Evolutionary conservation across 805 yeast genomes (phyloP), one percentile per base, ranked within the genome.

Genomic region (Saccharomycopsis sp.): DNA sequence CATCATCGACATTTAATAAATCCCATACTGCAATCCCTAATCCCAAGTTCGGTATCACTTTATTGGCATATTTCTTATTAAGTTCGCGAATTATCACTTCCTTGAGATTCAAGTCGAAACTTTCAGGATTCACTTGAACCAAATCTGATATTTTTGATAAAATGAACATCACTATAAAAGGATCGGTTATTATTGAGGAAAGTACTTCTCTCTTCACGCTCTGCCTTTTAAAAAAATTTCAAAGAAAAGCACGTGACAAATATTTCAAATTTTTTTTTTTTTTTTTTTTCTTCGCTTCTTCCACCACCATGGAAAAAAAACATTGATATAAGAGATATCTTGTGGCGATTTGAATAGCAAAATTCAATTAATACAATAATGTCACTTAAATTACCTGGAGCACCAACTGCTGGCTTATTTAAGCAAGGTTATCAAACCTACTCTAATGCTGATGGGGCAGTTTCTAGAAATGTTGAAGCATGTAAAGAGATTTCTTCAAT

Each of bases 371-470:
- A 27, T 27, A 27, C 9, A 16, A 38, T 36, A 29, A 90, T 90
- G 97, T 86, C 96, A 42, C 71, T 93, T 45, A 84, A 85, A 66
- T 69, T 93, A 51, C 98, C 98, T 28, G 79, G 78, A 55, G 95
- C 94, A 40, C 97, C 97, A 37, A 85, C 85, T 53, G 75, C 95
- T 31, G 96, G 96, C 45, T 76, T 93, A 41, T 93, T 93, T 72
- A 93, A 93, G 62, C 95, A 86, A 61, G 98, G 98, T 17, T 90
- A 89, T 67, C 87, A 83, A 59, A 76, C 87, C 27, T 82, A 85
- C 58, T 73, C 84, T 38, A 82, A 82, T 61, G 88, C 87, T 24
- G 98, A 93, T 66, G 98, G 98, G 43, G 97, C 96, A 40, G 85
- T 90, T 47, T 75, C 77, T 56, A 79, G 96, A 59, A 93, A 94